Base-by-base conservation (phyloP, 495 filamentous ascomycete species). In the Halenospora varia region DNA sequence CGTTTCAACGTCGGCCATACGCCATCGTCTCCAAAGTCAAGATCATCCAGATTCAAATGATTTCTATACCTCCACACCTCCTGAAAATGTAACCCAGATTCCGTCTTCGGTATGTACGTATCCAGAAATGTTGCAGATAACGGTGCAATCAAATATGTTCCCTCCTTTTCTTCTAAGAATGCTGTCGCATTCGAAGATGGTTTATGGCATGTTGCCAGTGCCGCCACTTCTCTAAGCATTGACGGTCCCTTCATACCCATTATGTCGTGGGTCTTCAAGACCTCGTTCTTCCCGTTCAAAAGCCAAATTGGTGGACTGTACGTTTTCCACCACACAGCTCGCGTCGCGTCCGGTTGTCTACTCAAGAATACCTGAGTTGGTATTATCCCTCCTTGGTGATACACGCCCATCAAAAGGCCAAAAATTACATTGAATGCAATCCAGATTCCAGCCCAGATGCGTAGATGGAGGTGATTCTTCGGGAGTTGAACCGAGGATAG, bases 321-420 rank as follows among this genome's bases (percentile, higher is more conserved):
- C 0, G 95, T 97, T 65, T 96, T 96, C 94, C 94, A 98, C 92
- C 92, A 98, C 52, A 96, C 77, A 2, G 88, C 88, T 10, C 87
- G 78, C 3, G 80, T 82, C n/a, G 83, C 80, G 50, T 82, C 76
- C 17, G 71, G 79, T 64, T 82, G 79, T 26, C 75, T 77, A 66
- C 77, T 80, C 66, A 82, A 64, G 53, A 82, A 82, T 13, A 82
- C 76, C 65, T 98, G 94, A 8, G 86, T 82, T 10, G 91, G 91
- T 2, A 97, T 80, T 23, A 98, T 82, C 25, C 94, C 94, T 24
- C 89, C 94, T 75, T 98, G 94, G 70, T 98, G 94, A 64, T 94
- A 97, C 8, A 88, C 69, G 4, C 94, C 94, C 88, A 97, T 95
- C 19, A 97, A 73, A 8, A 88, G 71, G 18, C 90, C 95, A 45